Evolutionary conservation across 1,284 basidiomycete species (phyloP), one percentile per base, ranked within the genome.

Genomic region (Fomitopsis schrenkii): DNA sequence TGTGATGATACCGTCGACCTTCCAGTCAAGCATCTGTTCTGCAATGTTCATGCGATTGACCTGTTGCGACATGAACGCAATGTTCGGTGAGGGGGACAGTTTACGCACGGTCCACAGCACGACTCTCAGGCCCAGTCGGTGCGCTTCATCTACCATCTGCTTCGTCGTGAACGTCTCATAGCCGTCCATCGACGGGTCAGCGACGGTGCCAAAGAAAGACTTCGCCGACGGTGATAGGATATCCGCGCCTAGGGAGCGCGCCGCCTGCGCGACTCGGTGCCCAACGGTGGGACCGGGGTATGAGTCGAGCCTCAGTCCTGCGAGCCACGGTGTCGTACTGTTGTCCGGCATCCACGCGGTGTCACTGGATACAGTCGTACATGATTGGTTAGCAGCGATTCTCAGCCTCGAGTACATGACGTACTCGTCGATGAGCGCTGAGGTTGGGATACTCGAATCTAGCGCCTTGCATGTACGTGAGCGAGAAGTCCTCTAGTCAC

Each of bases 1-100:
- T 1, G 87, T 83, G 65, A 91, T 90, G 56, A 91, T 82, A 0
- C 90, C 91, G 70, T 93, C 90, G 0, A 85, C 85, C 17, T 83
- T 83, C 76, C 80, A 80, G 9, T 78, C 76, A 52, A 87, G 63
- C 50, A 93, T 70, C 64, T 86, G 79, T 22, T 87, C 83, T 5
- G 83, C 81, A 35, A 85, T 76, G 65, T 84, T 86, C 61, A 90
- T 73, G 22, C 79, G 74, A 67, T 90, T 84, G 59, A 86, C 79
- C 86, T 87, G 22, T 14, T n/a, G 40, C 22, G 60, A 22, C 41
- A 30, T 28, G 8, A 22, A 58, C 45, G 59, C 46, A 41, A 44
- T 36, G 40, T 28, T 10, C 9, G 46, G 3, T 30, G 33, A 28
- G 14, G 7, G 2, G 56, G 26, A 26, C 15, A 22, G 22, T 40